phyloP scores from a whole-genome alignment of 441 rosid genomes.

The Croton laevigatus region DNA sequence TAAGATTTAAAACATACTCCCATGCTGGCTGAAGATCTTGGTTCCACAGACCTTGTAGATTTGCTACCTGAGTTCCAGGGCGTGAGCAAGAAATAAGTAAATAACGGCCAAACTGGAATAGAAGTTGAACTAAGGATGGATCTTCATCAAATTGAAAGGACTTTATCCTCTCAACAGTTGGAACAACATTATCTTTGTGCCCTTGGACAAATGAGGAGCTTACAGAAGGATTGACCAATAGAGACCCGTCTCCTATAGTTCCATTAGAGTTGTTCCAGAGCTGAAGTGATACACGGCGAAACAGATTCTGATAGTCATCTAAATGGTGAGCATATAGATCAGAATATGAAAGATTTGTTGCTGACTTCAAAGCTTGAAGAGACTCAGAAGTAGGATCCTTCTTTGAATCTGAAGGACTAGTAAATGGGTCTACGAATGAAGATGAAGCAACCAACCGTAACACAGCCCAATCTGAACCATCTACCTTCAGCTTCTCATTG shows the following conservation, averaged over 20 bases:
- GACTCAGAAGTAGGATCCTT: constrained; percentile 64
- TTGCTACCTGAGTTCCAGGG: constrained; percentile 89
- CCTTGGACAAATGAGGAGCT: constrained; percentile 8
- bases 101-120: constrained; percentile 91
- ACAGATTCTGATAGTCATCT: constrained; percentile 69
- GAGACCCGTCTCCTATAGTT: constrained; percentile 18
- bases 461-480: constrained; percentile 72
- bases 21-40: constrained; percentile 69
- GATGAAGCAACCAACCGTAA: constrained; percentile 75
- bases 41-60: constrained; percentile 95
- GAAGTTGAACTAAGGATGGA: constrained; percentile 81
- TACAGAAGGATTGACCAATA: constrained; percentile 18
- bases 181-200: constrained; percentile 25
- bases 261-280: constrained; percentile 42
- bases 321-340: constrained; percentile 64
- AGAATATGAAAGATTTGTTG: constrained; percentile 53
- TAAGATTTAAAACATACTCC: constrained; percentile 55
- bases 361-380: constrained; percentile 33
- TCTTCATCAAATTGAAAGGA: constrained; percentile 78
- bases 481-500: constrained; percentile 60
- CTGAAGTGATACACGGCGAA: constrained; percentile 71
- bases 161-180: constrained; percentile 80
- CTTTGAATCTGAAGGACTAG: constrained; percentile 61
- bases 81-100: constrained; percentile 84
- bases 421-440: constrained; percentile 77